These are phyloP conservation scores for Rubia yunnanensis DNA, from an alignment of 257 asterid species.

Conservation along the genomic window DNA sequence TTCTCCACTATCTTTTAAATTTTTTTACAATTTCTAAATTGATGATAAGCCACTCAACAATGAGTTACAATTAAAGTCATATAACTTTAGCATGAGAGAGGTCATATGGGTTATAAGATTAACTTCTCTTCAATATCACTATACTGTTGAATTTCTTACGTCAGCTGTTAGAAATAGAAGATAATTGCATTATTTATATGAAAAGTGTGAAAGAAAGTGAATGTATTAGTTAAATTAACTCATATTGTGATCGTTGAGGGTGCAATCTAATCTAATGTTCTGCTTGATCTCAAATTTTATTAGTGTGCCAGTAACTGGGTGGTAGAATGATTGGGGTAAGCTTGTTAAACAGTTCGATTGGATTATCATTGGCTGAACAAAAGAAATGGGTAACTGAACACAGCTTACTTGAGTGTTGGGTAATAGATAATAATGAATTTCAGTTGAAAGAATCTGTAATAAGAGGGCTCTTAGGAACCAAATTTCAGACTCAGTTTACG, in stretches of 20 bases:
- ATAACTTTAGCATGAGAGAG: neutral
- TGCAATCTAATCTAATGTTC: neutral
- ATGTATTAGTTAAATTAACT: too few relatives aligned
- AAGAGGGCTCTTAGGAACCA: neutral
- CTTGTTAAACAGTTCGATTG: neutral
- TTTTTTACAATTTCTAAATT: neutral
- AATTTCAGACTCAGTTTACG: neutral
- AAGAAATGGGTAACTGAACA: too few relatives aligned
- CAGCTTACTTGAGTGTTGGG: too few relatives aligned
- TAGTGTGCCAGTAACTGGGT: neutral
- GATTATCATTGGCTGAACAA: neutral
- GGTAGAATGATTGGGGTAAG: neutral
- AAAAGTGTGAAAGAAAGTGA: neutral
- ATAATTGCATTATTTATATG: neutral
- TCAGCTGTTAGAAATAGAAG: neutral
- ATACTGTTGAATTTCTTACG: neutral
- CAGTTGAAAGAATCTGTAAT: neutral
- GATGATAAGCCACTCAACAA: neutral
- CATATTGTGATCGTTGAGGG: neutral
- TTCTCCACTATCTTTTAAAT: neutral
- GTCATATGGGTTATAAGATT: neutral
- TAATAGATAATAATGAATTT: too few relatives aligned
- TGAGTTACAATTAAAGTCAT: neutral
- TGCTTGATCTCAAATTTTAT: neutral
- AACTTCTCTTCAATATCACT: too few relatives aligned